Evolutionary conservation across 2,329 filamentous ascomycete genomes (phyloP).

Genomic region (Colletotrichum lini): DNA sequence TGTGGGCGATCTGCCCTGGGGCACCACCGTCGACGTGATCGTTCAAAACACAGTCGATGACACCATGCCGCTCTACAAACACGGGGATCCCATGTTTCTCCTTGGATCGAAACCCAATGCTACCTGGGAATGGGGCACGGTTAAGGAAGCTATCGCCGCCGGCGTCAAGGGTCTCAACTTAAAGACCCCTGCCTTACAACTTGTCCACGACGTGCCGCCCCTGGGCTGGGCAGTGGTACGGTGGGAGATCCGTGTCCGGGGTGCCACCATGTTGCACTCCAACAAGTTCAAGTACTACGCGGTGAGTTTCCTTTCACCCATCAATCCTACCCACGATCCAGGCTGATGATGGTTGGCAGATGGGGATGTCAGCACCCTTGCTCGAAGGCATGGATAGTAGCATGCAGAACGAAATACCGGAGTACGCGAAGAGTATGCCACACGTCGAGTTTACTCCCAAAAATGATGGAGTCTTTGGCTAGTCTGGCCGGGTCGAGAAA

Average conservation of each 20-base stretch:
- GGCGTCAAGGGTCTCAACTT: not conserved
- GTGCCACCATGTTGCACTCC: constrained; percentile 29
- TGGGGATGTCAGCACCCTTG: constrained; percentile 25
- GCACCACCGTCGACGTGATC: constrained; percentile 52
- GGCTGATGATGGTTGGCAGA: not conserved
- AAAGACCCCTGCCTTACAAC: constrained; percentile 1
- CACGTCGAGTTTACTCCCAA: constrained; percentile 26
- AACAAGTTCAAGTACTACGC: constrained; percentile 38
- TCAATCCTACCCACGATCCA: not conserved
- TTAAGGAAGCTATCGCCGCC: constrained; percentile 62
- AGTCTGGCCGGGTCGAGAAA: not conserved
- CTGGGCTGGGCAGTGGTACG: constrained; percentile 31
- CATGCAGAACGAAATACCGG: not conserved
- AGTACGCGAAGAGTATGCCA: constrained; percentile 9
- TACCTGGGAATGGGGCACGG: constrained; percentile 64
- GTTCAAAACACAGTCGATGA: constrained; percentile 27
- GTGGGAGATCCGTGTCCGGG: constrained; percentile 22
- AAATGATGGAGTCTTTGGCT: constrained; percentile 26
- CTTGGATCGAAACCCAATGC: constrained; percentile 65
- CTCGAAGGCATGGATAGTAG: constrained; percentile 21
- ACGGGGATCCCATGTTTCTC: constrained; percentile 71
- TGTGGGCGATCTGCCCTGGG: constrained; percentile 45
- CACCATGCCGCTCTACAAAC: constrained; percentile 66
- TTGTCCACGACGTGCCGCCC: constrained; percentile 27
- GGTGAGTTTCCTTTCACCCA: not conserved